These are phyloP conservation scores for Agastache rugosa DNA, from an alignment of 257 asterid species.

Conservation along the genomic window DNA sequence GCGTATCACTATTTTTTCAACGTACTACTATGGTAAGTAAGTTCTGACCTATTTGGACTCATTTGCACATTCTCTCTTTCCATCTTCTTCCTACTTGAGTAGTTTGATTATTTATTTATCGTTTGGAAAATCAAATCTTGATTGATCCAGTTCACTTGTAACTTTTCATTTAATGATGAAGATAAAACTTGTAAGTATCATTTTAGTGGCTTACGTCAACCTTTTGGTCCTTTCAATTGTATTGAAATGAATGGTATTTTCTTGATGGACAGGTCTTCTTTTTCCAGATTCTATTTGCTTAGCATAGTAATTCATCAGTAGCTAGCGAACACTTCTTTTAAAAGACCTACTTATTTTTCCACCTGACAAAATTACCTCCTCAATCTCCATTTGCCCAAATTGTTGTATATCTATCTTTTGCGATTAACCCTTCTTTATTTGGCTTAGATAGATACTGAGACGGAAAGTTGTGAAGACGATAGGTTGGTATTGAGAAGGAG, in stretches of 20 bases:
- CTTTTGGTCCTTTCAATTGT: not conserved
- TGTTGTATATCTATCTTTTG: not conserved
- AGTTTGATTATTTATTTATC: slow-evolving; percentile 2
- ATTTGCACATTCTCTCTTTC: not conserved
- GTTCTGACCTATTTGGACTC: slow-evolving; percentile 30
- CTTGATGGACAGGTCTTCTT: not conserved
- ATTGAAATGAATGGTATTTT: not conserved
- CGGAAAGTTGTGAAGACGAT: slow-evolving; percentile 75
- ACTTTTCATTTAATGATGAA: not conserved
- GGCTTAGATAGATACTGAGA: slow-evolving; percentile 75
- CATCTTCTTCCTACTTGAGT: not conserved
- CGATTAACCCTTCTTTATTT: slow-evolving; percentile 23
- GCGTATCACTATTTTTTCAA: slow-evolving; percentile 82
- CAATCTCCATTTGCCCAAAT: not conserved
- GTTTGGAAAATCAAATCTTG: slow-evolving; percentile 1
- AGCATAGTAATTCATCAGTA: not conserved
- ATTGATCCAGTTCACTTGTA: not conserved
- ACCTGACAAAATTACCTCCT: not conserved
- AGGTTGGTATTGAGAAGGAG: slow-evolving; percentile 69
- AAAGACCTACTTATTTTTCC: not conserved
- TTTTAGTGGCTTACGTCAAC: not conserved
- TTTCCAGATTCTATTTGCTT: slow-evolving; percentile 2
- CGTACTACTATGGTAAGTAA: slow-evolving; percentile 95
- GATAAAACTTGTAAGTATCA: not conserved
- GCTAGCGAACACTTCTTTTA: not conserved